Evolutionary conservation across 768 basidiomycete genomes (phyloP).

Genomic region (Pholiota conissans): DNA sequence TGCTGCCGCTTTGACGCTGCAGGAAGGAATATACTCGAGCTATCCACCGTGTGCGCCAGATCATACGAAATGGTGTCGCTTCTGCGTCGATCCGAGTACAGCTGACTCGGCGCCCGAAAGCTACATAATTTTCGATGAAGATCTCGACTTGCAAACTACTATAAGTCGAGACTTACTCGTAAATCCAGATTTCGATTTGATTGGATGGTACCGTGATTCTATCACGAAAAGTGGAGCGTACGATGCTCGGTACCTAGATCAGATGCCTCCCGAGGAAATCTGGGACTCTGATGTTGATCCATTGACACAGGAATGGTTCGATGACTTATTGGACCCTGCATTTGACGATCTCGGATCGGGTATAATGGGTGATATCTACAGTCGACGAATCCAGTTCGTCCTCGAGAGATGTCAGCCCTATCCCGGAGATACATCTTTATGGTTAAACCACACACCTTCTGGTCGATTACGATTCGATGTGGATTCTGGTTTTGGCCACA

Average conservation of each 20-base stretch:
- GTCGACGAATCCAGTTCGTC: too few relatives aligned
- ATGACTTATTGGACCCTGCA: too few relatives aligned
- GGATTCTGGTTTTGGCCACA: background rate
- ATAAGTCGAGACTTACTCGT: background rate
- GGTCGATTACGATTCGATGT: background rate
- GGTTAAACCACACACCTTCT: background rate
- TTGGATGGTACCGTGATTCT: background rate
- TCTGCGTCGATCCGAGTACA: background rate
- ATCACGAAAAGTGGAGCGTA: too few relatives aligned
- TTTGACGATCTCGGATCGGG: too few relatives aligned
- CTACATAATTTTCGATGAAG: background rate
- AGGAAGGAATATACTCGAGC: background rate
- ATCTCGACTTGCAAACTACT: background rate
- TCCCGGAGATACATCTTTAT: background rate
- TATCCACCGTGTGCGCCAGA: background rate
- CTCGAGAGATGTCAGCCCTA: background rate
- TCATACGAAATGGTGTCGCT: background rate
- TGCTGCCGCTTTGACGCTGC: background rate
- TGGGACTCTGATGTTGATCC: too few relatives aligned
- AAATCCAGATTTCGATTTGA: background rate
- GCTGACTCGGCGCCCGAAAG: background rate
- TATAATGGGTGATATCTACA: too few relatives aligned
- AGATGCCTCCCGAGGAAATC: too few relatives aligned
- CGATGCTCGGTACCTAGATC: too few relatives aligned
- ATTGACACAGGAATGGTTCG: too few relatives aligned